A percentile compares a stretch with the other conserved stretches of the same genome.
Evolutionary conservation across 2,329 filamentous ascomycete species (phyloP).

Genomic region (Xylaria multiplex): DNA sequence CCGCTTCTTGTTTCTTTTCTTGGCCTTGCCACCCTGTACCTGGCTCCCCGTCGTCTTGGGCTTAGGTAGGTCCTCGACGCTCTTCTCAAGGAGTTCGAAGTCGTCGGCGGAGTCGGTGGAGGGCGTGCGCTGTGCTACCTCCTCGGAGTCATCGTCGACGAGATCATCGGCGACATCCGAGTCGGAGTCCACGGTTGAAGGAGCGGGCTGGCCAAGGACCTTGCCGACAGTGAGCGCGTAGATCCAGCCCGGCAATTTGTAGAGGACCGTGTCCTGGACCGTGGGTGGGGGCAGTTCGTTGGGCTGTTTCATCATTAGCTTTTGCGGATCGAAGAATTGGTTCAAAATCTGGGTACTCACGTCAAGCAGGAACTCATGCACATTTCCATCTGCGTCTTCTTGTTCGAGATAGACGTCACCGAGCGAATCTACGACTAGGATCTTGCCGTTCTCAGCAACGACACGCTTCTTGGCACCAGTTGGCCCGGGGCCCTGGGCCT

Average conservation of each 20-base stretch:
- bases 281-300: constrained; percentile 82
- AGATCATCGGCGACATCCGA: constrained; percentile 52
- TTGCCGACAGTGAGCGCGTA: constrained; percentile 68
- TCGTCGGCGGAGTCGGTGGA: constrained; percentile 69
- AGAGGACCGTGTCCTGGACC: constrained; percentile 82
- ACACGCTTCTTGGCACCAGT: constrained; percentile 86
- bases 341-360: constrained; percentile 62
- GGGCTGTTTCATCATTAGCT: constrained; percentile 60
- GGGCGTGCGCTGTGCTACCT: constrained; percentile 60
- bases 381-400: constrained; percentile 84
- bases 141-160: constrained; percentile 57
- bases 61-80: constrained; percentile 63
- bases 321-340: not conserved
- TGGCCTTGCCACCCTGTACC: constrained; percentile 57
- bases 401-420: constrained; percentile 97
- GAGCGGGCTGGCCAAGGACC: constrained; percentile 53
- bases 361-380: constrained; percentile 86
- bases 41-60: constrained; percentile 61
- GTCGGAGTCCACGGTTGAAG: constrained; percentile 46
- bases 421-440: constrained; percentile 88
- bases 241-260: constrained; percentile 79
- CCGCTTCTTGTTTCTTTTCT: constrained; percentile 67
- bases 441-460: constrained; percentile 93
- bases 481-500: constrained; percentile 64
- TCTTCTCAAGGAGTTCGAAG: constrained; percentile 72